A percentile compares a stretch with the other conserved stretches of the same genome.
phyloP scores from a whole-genome alignment of 257 asterid species.

The Petrea volubilis region DNA sequence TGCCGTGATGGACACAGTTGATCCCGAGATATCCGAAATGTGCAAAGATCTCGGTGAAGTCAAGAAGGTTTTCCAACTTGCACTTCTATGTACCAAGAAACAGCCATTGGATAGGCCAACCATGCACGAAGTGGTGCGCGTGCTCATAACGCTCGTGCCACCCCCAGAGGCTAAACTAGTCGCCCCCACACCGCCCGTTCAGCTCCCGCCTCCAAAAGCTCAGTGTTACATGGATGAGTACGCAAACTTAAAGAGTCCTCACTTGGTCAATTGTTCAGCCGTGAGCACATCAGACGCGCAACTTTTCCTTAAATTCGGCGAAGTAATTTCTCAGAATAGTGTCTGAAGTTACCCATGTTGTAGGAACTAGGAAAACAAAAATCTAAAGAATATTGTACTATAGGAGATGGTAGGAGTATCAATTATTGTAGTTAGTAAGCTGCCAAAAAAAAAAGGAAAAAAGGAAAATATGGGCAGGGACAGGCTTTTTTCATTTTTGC shows the following conservation, averaged over 20 bases:
- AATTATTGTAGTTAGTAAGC: conserved; percentile 17
- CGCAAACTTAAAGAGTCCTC: conserved; percentile 77
- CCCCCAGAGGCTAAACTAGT: conserved; percentile 31
- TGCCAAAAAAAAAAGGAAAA: no score
- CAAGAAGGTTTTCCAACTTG: conserved; percentile 86
- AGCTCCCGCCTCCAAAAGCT: conserved; percentile 43
- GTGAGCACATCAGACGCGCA: conserved; percentile 83
- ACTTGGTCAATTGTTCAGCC: conserved; percentile 69
- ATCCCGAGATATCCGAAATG: conserved; percentile 64
- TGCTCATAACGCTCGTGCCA: conserved; percentile 51
- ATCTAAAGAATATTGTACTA: not conserved
- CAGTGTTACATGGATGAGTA: conserved; percentile 78
- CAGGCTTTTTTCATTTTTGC: conserved; percentile 13
- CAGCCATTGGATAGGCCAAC: conserved; percentile 78
- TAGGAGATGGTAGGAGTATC: not conserved
- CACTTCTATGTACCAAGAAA: conserved; percentile 77
- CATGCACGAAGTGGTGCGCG: conserved; percentile 87
- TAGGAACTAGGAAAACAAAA: not conserved
- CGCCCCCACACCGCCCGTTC: not conserved
- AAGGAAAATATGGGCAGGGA: not conserved
- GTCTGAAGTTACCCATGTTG: conserved; percentile 24
- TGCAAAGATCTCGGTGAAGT: conserved; percentile 78
- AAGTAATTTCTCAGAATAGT: conserved; percentile 66
- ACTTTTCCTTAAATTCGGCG: conserved; percentile 74
- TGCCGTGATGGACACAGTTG: conserved; percentile 83